Base-by-base conservation (phyloP, 1,284 basidiomycete species). In the Marasmius tenuissimus region DNA sequence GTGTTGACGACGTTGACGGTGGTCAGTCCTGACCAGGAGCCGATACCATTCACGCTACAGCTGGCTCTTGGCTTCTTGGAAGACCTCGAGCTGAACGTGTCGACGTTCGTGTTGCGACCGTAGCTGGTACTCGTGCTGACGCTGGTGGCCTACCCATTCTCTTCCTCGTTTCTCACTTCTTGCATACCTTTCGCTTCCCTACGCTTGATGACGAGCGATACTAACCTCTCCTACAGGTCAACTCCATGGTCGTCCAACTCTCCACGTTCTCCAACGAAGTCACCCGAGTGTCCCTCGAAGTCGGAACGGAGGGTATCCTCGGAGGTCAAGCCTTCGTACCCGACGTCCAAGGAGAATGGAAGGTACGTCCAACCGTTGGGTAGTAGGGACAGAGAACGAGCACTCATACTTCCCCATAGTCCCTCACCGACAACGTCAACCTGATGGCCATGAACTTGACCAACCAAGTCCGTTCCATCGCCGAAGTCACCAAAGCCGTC, bases 261-360 rank as follows among this genome's bases (percentile, higher is more conserved):
- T 90, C 87, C n/a, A 91, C 89, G 2, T 83, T 96, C 51, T 91
- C 93, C 2, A 88, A 87, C 60, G 93, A 95, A 72, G 93, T 98
- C 62, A 93, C 90, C 1, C 86, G 92, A 64, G 92, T 94, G 1
- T 61, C 59, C 18, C 38, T 66, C 61, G 95, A 97, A 75, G 96
- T 98, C 67, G 96, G 96, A 58, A 97, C 93, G 37, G 94, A 98
- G 73, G 96, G 96, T 71, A 97, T 94, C 66, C 83, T 99, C 69
- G 97, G 97, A 66, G 97, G 97, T 1, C 97, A 98, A 72, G 94
- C 94, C 0, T 84, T 81, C 62, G 94, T 96, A 0, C 90, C 91
- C 12, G 93, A 91, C 59, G 93, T 95, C 1, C 89, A 94, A 71
- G 94, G 94, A 40, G 93, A 93, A 78, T 96, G 94, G 94, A 94